Evolutionary conservation across 768 basidiomycete genomes (phyloP).

Genomic region (Termitomyces sp.): DNA sequence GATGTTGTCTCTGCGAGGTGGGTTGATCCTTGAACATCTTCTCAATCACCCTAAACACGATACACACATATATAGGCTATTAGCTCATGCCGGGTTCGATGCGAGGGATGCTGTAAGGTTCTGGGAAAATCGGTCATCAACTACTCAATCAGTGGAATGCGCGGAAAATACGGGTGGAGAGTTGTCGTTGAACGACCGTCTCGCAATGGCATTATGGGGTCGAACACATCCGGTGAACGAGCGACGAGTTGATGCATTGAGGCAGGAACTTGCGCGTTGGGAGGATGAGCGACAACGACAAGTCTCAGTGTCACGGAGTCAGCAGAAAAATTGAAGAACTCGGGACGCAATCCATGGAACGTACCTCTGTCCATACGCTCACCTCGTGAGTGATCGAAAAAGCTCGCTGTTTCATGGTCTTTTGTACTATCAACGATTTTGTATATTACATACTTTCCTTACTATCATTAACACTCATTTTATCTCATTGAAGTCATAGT

Average conservation of each 20-base stretch:
- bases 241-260: conserved; percentile 54
- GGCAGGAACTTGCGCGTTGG: conserved; percentile 71
- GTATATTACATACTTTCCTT: not conserved
- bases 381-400: not conserved
- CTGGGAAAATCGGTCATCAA: conserved; percentile 63
- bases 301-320: conserved; percentile 15
- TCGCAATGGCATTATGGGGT: conserved; percentile 46
- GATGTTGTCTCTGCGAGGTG: conserved; percentile 85
- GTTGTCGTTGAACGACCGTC: conserved; percentile 9
- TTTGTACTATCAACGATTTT: not conserved
- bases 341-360: not conserved
- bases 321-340: not conserved
- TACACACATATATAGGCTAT: conserved; percentile 46
- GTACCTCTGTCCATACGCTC: not conserved
- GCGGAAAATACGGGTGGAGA: conserved; percentile 17
- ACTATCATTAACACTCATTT: not conserved
- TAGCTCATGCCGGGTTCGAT: conserved; percentile 90
- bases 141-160: conserved; percentile 39
- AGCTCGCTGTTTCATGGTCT: not conserved
- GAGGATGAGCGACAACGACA: conserved; percentile 39
- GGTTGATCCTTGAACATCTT: conserved; percentile 11
- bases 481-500: not conserved
- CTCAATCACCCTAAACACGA: not conserved
- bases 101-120: conserved; percentile 76
- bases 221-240: conserved; percentile 65